phyloP scores from a whole-genome alignment of 805 yeast genomes.

The Pichia occidentalis region DNA sequence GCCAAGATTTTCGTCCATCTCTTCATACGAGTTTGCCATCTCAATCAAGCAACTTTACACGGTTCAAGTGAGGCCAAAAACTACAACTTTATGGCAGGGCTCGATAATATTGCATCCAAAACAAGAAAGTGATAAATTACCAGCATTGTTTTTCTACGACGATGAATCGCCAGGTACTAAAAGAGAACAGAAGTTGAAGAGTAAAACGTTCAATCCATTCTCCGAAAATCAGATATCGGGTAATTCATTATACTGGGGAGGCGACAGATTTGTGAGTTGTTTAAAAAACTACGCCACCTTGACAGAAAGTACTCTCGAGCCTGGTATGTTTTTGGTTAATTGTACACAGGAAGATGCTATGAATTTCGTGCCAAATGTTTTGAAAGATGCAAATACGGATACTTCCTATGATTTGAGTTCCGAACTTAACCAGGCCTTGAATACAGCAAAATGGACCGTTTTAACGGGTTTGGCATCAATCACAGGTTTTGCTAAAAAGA shows the following conservation, averaged over 20 bases:
- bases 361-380: constrained; percentile 46
- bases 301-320: constrained; percentile 65
- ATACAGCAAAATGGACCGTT: constrained; percentile 77
- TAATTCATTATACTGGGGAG: constrained; percentile 80
- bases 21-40: constrained; percentile 65
- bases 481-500: constrained; percentile 56
- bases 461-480: constrained; percentile 79
- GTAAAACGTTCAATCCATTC: constrained; percentile 70
- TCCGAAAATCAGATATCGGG: constrained; percentile 40
- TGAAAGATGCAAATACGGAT: constrained; percentile 33
- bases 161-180: constrained; percentile 73
- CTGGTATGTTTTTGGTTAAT: constrained; percentile 66
- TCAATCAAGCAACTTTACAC: constrained; percentile 60
- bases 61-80: constrained; percentile 77
- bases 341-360: constrained; percentile 64
- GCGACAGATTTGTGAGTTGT: constrained; percentile 60
- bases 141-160: constrained; percentile 89
- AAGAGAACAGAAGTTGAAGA: constrained; percentile 50
- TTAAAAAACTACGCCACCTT: constrained; percentile 52
- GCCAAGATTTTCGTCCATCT: constrained; percentile 45
- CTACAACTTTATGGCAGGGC: constrained; percentile 89
- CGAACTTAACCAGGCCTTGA: constrained; percentile 43
- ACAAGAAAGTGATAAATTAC: constrained; percentile 54
- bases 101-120: constrained; percentile 69
- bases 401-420: constrained; percentile 26